Conservation (phyloP, 1,139 yeast genomes). For the Saccharomycopsis hybrid region DNA sequence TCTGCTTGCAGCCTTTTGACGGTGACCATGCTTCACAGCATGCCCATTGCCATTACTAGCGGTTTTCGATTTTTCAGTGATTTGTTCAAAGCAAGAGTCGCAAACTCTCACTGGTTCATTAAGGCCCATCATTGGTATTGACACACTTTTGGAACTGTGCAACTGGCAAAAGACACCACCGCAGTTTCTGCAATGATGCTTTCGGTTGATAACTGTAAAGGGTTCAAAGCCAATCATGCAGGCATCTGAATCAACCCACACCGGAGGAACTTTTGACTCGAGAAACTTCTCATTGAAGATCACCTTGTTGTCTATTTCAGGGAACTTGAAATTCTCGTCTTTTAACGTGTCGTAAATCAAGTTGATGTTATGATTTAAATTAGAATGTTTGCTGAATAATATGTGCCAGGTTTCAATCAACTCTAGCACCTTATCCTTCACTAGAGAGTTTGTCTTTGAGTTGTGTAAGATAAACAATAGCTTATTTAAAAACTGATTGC, state of each 20-base stretch:
- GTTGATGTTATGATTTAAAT: conserved; percentile 57
- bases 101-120: conserved; percentile 89
- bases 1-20: conserved; percentile 16
- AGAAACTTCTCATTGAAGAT: conserved; percentile 46
- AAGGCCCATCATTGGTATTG: conserved; percentile 81
- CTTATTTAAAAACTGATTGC: conserved; percentile 17
- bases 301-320: conserved; percentile 18
- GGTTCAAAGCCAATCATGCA: conserved; percentile 89
- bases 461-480: conserved; percentile 27
- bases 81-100: conserved; percentile 73
- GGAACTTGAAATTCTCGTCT: conserved; percentile 21
- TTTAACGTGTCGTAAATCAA: conserved; percentile 50
- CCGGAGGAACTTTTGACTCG: conserved; percentile 93
- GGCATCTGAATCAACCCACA: conserved; percentile 93
- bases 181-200: conserved; percentile 95
- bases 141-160: conserved; percentile 65
- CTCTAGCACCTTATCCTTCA: conserved; percentile 53
- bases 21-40: conserved; percentile 4
- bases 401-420: conserved; percentile 72
- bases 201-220: conserved; percentile 77
- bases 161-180: conserved; percentile 91
- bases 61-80: conserved; percentile 31
- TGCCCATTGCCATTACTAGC: too few relatives aligned
- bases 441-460: conserved; percentile 42
- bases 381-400: conserved; percentile 65